Evolutionary conservation across 1,284 basidiomycete species (phyloP), one percentile per base, ranked within the genome.

Genomic region (Ganoderma lucidum): DNA sequence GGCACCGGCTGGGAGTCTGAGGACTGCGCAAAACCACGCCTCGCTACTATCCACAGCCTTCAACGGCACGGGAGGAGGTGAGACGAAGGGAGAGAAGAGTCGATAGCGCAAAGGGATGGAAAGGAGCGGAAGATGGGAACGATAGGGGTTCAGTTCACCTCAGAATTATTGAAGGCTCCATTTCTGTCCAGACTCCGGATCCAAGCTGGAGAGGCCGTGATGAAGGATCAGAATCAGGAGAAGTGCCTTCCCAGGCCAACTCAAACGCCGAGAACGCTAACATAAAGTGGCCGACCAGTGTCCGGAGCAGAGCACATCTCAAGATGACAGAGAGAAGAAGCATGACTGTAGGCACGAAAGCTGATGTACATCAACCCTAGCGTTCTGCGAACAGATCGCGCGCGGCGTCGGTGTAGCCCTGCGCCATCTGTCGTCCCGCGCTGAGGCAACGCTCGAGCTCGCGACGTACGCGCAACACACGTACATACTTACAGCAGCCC

Each of bases 341-440:
- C 48, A 58, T 67, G 65, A 63, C 65, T 69, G 72, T 73, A 69
- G 72, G 62, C 59, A 73, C 70, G 72, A 62, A 30, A 48, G n/a
- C 51, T 71, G 72, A 73, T 73, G 68, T 30, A 42, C 58, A 73
- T 73, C 72, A 68, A 37, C 65, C 23, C 23, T 10, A 6, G 23
- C 14, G n/a, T 53, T 53, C 48, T 69, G 70, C 72, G 68, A 68
- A 71, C 59, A 73, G 69, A 67, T 70, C 62, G 30, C 61, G 62
- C 62, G n/a, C 61, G 62, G 51, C 63, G 42, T 61, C 64, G 62
- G 70, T 63, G 37, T 42, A 41, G 32, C 39, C 42, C 28, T 30
- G 42, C 17, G 42, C 17, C 42, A 19, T 53, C 23, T 60, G 53
- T 66, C 66, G 42, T 39, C 66, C n/a, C 37, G 45, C 64, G 44